Base-by-base conservation (phyloP, 1,284 basidiomycete genomes). In the Taiwanofungus camphoratus region DNA sequence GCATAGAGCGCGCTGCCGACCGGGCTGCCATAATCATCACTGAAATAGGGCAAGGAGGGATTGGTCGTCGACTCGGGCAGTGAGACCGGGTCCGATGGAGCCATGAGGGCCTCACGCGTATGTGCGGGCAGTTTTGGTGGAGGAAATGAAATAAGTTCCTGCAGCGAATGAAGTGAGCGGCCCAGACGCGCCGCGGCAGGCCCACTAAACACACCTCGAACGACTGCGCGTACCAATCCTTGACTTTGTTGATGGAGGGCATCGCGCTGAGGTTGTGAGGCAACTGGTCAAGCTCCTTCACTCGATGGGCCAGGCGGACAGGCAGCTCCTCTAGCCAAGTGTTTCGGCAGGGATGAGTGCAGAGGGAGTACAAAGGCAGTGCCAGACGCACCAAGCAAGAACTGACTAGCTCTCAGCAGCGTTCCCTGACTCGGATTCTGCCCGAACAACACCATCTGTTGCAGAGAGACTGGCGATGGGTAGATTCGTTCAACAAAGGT, bases 221-320 rank as follows among this genome's bases (percentile, higher is more conserved):
- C 13, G 91, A 94, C 70, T 99, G 92, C 0, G 94, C 95, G 62
- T 99, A 99, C 95, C 95, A 99, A 60, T 96, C 86, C 71, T 95
- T 95, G 52, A 99, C 95, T 60, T 90, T 92, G 52, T 87, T 81
- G 53, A 99, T 98, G 36, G 87, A 91, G 0, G 88, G 83, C 94
- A 96, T 97, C 45, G 83, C 79, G 57, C 84, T 86, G 48, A 99
- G 74, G 41, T 92, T 87, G 64, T 97, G 89, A 0, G 96, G 95
- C 4, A 99, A 76, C 54, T 92, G 84, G 58, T 98, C 92, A 29
- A 99, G 79, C 68, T 99, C 95, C 62, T 95, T 94, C 31, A 96
- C 93, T 26, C 96, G 80, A 62, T 99, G 95, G 0, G 94, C 93
- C 13, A 99, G 77, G 23, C 95, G 82, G 8, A 99, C 89, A 0